phyloP scores from a whole-genome alignment of 805 yeast genomes.

The Diddensiella caesifluorescens region DNA sequence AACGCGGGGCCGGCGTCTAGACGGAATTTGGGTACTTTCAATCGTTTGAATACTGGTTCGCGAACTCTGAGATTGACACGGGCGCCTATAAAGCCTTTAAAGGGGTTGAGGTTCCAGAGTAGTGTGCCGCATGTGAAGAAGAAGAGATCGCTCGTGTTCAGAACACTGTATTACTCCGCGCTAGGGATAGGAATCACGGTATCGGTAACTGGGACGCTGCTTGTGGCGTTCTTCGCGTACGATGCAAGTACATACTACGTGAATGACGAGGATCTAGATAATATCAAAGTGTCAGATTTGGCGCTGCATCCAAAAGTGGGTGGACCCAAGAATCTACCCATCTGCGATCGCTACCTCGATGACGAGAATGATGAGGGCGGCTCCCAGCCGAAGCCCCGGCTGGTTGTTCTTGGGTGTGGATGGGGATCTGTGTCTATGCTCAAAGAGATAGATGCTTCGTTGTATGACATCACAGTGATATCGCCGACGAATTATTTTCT shows the following conservation, averaged over 20 bases:
- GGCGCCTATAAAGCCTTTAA: too few species aligned
- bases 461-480: conserved; percentile 59
- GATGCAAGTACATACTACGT: conserved; percentile 57
- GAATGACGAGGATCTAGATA: conserved; percentile 29
- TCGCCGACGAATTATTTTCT: conserved; percentile 66
- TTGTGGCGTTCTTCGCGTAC: conserved; percentile 53
- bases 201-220: conserved; percentile 14
- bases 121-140: neutral
- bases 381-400: conserved; percentile 41
- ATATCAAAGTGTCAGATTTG: conserved; percentile 44
- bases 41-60: too few species aligned
- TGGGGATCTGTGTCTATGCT: conserved; percentile 66
- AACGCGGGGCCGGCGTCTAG: too few species aligned
- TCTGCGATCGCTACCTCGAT: conserved; percentile 51
- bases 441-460: conserved; percentile 46
- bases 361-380: conserved; percentile 38
- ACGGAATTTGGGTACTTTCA: too few species aligned
- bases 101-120: too few species aligned
- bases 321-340: conserved; percentile 69
- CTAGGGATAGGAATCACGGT: conserved; percentile 18
- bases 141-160: conserved; percentile 5
- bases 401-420: conserved; percentile 62
- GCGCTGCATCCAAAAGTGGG: conserved; percentile 55
- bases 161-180: conserved; percentile 15
- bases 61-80: too few species aligned